A percentile compares a stretch with the other conserved stretches of the same genome.
Conservation (phyloP, 1,284 basidiomycete species). For the Mycena sp. region DNA sequence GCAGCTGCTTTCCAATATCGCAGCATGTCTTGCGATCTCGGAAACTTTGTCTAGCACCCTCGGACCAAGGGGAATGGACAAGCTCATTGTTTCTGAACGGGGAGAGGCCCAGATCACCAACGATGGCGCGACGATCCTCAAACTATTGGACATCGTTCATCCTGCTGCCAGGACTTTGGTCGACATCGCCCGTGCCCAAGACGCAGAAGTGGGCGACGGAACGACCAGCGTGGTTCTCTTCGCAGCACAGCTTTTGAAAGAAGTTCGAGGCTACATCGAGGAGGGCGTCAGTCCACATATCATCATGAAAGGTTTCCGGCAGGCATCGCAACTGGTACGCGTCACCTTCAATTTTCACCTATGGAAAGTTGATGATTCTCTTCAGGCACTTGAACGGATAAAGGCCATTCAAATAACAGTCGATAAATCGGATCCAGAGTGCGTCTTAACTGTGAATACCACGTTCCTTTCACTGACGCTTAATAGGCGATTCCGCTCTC, state of each 20-base stretch:
- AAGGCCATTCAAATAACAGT: constrained; percentile 92
- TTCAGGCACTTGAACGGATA: constrained; percentile 86
- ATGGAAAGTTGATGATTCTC: constrained; percentile 21
- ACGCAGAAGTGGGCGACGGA: constrained; percentile 98
- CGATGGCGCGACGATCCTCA: constrained; percentile 98
- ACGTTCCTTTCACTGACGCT: constrained; percentile 28
- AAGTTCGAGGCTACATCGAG: constrained; percentile 92
- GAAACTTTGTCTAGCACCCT: constrained; percentile 93
- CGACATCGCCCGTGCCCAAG: constrained; percentile 97
- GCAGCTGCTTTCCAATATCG: constrained; percentile 96
- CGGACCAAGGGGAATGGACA: constrained; percentile 99
- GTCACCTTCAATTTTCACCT: constrained; percentile 26
- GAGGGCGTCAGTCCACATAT: constrained; percentile 98
- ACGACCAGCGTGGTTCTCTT: constrained; percentile 96
- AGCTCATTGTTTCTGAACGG: constrained; percentile 91
- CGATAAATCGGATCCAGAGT: constrained; percentile 92
- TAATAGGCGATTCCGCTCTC: constrained; percentile 87
- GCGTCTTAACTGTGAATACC: constrained; percentile 45
- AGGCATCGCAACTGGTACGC: constrained; percentile 87
- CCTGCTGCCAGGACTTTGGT: constrained; percentile 96
- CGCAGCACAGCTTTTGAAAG: constrained; percentile 95
- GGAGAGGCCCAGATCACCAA: constrained; percentile 98
- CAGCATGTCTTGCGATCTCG: constrained; percentile 91
- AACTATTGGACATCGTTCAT: constrained; percentile 97
- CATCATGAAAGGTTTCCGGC: constrained; percentile 96